Evolutionary conservation across 345 rosid species (phyloP).

Genomic region (Zanthoxylum bungeanum): DNA sequence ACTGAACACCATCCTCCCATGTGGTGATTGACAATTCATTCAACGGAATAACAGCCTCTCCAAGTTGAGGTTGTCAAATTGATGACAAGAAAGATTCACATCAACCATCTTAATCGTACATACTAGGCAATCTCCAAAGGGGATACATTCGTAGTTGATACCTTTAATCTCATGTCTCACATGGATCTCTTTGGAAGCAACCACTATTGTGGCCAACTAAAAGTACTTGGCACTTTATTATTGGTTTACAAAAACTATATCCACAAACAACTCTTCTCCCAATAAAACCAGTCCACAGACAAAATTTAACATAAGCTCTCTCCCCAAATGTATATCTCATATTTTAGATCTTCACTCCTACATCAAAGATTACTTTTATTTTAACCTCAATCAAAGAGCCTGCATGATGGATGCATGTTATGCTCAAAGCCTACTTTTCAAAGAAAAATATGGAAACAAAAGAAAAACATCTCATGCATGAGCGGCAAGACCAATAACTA

Average conservation of each 20-base stretch:
- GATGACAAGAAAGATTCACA: background rate
- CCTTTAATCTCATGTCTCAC: background rate
- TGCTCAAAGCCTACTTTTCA: background rate
- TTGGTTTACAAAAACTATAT: background rate
- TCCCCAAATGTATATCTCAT: background rate
- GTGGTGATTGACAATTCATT: too few species aligned
- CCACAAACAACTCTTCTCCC: background rate
- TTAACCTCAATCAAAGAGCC: background rate
- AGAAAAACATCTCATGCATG: background rate
- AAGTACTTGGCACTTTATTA: background rate
- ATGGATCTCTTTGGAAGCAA: background rate
- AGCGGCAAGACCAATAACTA: background rate
- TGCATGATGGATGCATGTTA: background rate
- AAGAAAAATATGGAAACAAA: background rate
- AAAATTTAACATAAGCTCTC: background rate
- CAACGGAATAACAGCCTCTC: background rate
- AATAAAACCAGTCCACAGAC: background rate
- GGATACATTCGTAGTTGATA: background rate
- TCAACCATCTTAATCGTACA: background rate
- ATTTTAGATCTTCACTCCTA: background rate
- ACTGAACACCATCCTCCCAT: too few species aligned
- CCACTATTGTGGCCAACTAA: background rate
- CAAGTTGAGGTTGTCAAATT: background rate
- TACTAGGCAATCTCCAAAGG: background rate
- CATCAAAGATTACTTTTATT: background rate